Evolutionary conservation across 306 rosid genomes (phyloP).

Genomic region (Ammopiptanthus mongolicus): DNA sequence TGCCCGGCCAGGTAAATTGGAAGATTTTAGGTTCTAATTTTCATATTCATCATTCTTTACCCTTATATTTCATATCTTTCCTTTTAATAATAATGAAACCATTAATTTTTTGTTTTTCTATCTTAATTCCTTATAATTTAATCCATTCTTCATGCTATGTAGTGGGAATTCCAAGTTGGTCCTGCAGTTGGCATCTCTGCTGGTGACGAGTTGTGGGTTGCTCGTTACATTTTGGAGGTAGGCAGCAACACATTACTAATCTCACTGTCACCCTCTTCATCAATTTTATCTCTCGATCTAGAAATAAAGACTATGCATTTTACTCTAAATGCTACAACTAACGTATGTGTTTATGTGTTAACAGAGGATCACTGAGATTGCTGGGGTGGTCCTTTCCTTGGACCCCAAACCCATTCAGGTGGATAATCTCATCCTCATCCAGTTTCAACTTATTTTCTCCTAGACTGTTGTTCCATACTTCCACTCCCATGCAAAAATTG

Average conservation of each 20-base stretch:
- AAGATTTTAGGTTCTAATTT: neutral
- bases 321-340: neutral
- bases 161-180: slow-evolving; percentile 99
- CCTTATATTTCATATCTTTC: neutral
- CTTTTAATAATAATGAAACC: neutral
- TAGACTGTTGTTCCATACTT: neutral
- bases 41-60: neutral
- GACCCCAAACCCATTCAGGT: slow-evolving; percentile 94
- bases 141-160: neutral
- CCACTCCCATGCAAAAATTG: neutral
- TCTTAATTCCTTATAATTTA: neutral
- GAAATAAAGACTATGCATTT: neutral
- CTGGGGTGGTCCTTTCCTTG: slow-evolving; percentile 71
- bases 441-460: neutral
- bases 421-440: neutral
- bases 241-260: neutral
- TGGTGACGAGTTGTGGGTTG: slow-evolving; percentile 80
- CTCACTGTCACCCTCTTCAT: neutral
- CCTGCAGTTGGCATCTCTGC: slow-evolving; percentile 81
- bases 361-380: slow-evolving; percentile 89
- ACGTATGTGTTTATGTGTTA: neutral
- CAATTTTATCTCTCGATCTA: neutral
- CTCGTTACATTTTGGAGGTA: slow-evolving; percentile 93
- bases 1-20: slow-evolving; percentile 77
- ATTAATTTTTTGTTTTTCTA: neutral